Conservation (phyloP, 2,329 filamentous ascomycete species). For the Diaporthe destruens region DNA sequence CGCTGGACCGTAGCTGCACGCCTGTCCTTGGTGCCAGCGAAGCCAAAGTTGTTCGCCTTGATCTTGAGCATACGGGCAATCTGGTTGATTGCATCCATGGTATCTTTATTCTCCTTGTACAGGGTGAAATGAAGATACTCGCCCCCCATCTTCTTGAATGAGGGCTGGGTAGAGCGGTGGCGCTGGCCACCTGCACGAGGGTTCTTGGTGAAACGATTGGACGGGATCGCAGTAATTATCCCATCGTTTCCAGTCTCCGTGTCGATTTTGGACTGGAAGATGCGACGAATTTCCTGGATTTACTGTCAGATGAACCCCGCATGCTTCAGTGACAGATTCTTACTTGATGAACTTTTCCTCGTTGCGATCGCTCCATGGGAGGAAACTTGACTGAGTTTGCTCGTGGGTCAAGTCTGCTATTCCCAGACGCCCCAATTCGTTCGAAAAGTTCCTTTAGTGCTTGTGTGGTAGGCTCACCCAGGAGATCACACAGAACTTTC, state of each 20-base stretch:
- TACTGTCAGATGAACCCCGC: slow-evolving; percentile 38
- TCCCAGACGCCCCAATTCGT: slow-evolving; percentile 46
- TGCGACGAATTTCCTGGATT: slow-evolving; percentile 74
- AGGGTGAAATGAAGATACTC: slow-evolving; percentile 91
- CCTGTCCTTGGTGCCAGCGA: slow-evolving; percentile 90
- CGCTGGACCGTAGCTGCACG: slow-evolving; percentile 88
- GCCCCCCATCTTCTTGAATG: slow-evolving; percentile 59
- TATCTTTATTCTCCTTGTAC: slow-evolving; percentile 97
- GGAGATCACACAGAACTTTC: slow-evolving; percentile 54
- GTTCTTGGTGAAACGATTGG: slow-evolving; percentile 61
- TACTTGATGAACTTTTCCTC: slow-evolving; percentile 64
- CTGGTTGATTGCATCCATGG: slow-evolving; percentile 88
- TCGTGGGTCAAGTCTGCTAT: slow-evolving; percentile 48
- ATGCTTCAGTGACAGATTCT: slow-evolving; percentile 21
- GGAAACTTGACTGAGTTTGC: slow-evolving; percentile 54
- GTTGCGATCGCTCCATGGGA: slow-evolving; percentile 58
- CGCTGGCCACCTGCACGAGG: slow-evolving; percentile 51
- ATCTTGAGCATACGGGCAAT: slow-evolving; percentile 80
- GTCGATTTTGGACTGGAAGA: slow-evolving; percentile 84
- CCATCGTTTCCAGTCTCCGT: slow-evolving; percentile 72
- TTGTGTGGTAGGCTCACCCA: slow-evolving; percentile 55
- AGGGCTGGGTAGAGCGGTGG: slow-evolving; percentile 36
- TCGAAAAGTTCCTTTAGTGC: slow-evolving; percentile 58
- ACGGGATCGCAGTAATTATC: slow-evolving; percentile 75
- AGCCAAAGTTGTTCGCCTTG: slow-evolving; percentile 79